Percentiles rank a stretch among this genome's conserved stretches.
Conservation (phyloP, 2,329 filamentous ascomycete species). For the Trichoderma brevicompactum region DNA sequence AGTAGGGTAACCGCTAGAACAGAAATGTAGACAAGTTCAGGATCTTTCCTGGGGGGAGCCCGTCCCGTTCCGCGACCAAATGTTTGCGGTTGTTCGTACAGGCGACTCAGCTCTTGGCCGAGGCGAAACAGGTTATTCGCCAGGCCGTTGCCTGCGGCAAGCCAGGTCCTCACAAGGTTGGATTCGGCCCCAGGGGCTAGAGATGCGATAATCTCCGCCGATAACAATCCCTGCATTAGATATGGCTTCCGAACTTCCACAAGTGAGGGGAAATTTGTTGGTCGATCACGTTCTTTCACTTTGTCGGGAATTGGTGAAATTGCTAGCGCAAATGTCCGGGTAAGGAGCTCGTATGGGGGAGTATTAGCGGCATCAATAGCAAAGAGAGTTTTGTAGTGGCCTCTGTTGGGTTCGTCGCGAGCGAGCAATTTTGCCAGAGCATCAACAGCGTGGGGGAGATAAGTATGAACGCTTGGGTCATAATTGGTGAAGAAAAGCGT, state of each 20-base stretch:
- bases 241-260: slow-evolving; percentile 85
- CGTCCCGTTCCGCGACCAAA: slow-evolving; percentile 40
- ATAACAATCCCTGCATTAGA: slow-evolving; percentile 88
- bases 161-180: slow-evolving; percentile 76
- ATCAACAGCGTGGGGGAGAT: slow-evolving; percentile 88
- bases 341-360: slow-evolving; percentile 78
- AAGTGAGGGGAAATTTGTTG: slow-evolving; percentile 64
- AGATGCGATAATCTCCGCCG: slow-evolving; percentile 83
- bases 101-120: slow-evolving; percentile 70
- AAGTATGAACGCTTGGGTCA: slow-evolving; percentile 79
- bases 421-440: slow-evolving; percentile 89
- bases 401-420: slow-evolving; percentile 89
- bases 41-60: slow-evolving; percentile 49
- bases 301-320: slow-evolving; percentile 82
- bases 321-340: slow-evolving; percentile 82
- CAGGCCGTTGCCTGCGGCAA: slow-evolving; percentile 82
- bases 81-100: slow-evolving; percentile 57
- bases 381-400: slow-evolving; percentile 82
- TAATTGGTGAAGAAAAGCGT: slow-evolving; percentile 78
- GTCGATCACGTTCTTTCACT: slow-evolving; percentile 55
- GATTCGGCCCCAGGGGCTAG: slow-evolving; percentile 73
- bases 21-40: slow-evolving; percentile 65
- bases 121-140: slow-evolving; percentile 78
- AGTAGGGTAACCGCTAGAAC: slow-evolving; percentile 70
- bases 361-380: slow-evolving; percentile 67